Conservation (phyloP, 2,329 filamentous ascomycete species). For the Aplosporella prunicola region DNA sequence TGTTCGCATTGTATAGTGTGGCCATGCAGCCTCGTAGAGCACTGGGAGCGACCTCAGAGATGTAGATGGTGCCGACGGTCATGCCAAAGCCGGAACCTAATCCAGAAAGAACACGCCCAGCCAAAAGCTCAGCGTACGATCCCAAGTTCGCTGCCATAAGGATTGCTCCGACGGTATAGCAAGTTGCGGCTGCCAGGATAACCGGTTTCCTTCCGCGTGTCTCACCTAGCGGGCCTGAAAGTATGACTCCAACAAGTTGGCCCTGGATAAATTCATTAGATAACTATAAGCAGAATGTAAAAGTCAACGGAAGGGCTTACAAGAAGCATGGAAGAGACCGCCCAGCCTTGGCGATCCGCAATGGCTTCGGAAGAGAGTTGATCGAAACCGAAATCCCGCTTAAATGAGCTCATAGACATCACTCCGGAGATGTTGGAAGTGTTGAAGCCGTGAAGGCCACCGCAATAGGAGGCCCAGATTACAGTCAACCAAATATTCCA, state of each 20-base stretch:
- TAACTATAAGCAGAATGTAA: background rate
- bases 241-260: slow-evolving; percentile 1
- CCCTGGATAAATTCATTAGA: background rate
- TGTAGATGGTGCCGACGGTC: background rate
- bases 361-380: background rate
- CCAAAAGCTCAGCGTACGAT: background rate
- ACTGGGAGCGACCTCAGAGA: background rate
- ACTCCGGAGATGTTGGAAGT: slow-evolving; percentile 2
- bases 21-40: slow-evolving; percentile 1
- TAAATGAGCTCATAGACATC: slow-evolving; percentile 1
- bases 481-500: slow-evolving; percentile 1
- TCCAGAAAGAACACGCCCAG: background rate
- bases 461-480: slow-evolving; percentile 1
- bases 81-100: slow-evolving; percentile 1
- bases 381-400: background rate
- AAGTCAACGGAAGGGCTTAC: background rate
- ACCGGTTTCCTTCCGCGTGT: background rate
- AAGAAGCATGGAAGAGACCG: slow-evolving; percentile 2
- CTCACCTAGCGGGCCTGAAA: slow-evolving; percentile 1
- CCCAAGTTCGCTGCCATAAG: slow-evolving; percentile 2
- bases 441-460: slow-evolving; percentile 2
- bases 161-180: background rate
- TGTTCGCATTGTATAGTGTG: background rate
- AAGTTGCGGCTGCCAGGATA: background rate
- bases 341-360: background rate